These are phyloP conservation scores for Diaporthe capsici DNA, from an alignment of 2,329 filamentous ascomycete genomes.

Conservation along the genomic window DNA sequence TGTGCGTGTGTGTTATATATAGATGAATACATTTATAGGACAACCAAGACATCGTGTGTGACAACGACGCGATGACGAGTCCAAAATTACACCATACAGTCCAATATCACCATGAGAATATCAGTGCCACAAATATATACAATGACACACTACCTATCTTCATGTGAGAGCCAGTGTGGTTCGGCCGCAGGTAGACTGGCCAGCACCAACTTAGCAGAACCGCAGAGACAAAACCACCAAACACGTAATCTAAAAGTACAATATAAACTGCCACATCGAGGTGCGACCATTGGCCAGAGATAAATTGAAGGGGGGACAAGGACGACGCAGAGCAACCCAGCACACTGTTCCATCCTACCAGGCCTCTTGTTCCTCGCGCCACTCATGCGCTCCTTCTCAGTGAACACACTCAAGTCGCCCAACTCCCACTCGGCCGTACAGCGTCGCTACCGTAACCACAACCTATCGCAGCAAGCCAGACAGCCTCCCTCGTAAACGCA, in stretches of 20 bases:
- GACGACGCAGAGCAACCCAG: background rate
- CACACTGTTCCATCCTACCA: slow-evolving; percentile 6
- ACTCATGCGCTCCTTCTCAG: background rate
- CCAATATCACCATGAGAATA: background rate
- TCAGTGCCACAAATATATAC: background rate
- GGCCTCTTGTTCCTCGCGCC: background rate
- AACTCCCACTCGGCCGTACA: slow-evolving; percentile 20
- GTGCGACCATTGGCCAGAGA: background rate
- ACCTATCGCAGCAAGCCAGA: background rate
- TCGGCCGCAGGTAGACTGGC: background rate
- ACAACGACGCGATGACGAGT: slow-evolving; percentile 5
- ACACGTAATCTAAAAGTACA: background rate
- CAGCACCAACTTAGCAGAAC: background rate
- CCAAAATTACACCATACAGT: background rate
- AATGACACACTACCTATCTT: background rate
- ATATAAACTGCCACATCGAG: background rate
- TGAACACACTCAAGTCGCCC: background rate
- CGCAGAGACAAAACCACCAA: background rate
- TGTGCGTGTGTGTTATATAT: background rate
- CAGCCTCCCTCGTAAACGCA: background rate
- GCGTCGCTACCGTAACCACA: background rate
- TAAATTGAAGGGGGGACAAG: background rate
- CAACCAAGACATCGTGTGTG: background rate
- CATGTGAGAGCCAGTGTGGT: background rate
- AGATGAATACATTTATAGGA: background rate